Base-by-base conservation (phyloP, 495 filamentous ascomycete species). In the Aspergillus cavernicola region DNA sequence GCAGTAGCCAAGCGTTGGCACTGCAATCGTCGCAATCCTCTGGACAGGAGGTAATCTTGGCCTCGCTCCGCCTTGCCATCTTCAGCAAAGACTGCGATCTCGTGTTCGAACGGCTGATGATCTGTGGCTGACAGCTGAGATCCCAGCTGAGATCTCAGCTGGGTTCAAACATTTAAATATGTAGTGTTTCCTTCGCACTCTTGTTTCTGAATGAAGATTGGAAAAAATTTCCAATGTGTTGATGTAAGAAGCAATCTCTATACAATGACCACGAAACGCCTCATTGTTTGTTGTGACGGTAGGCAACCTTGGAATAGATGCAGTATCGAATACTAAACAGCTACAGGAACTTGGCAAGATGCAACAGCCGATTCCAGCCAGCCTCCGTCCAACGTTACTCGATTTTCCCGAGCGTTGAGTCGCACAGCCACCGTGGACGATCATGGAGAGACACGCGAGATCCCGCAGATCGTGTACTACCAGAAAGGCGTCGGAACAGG, bases 381-480 rank as follows among this genome's bases (percentile, higher is more conserved):
- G 19, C 50, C 71, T 23, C 72, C 76, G 4, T 69, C 69, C 28
- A 80, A 80, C 44, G 67, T 79, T 28, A 73, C 75, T 1, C 66
- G 73, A 1, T 55, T 78, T 5, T 59, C 57, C 0, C 69, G 73
- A 18, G 66, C 73, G 5, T 61, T 80, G 15, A 67, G 65, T 33
- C 53, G 45, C 22, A 48, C 55, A 2, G 64, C 50, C 22, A 41
- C 52, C 9, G 49, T 59, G 7, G 60, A 58, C 47, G 39, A 68
- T 5, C 58, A 64, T 29, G 59, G 64, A 2, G 52, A 52, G 1
- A 50, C 28, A 6, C 53, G 61, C 24, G 56, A 61, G 2, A 64
- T 73, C 26, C 61, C 69, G 12, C 81, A 84, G 52, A 63, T 83
- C 15, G 70, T 78, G 3, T 83, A 75, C 57, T 84, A 84, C 55